phyloP scores from a whole-genome alignment of 2,329 filamentous ascomycete genomes.

The Westerdykella ornata region DNA sequence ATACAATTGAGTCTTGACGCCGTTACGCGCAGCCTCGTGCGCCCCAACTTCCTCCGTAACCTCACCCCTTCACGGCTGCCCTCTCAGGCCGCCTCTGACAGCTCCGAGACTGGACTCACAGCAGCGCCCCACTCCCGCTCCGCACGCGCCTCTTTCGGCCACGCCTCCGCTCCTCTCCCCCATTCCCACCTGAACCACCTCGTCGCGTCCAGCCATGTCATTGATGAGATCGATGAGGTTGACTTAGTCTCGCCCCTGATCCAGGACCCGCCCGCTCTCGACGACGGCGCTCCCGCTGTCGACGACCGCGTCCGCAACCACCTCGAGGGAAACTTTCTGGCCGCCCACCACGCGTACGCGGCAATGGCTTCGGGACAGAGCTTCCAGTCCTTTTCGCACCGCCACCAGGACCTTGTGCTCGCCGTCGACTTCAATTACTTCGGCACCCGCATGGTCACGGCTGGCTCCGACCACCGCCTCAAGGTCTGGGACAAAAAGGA shows the following conservation, averaged over 20 bases:
- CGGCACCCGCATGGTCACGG: constrained; percentile 84
- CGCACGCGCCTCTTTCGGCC: constrained; percentile 4
- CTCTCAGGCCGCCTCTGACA: constrained; percentile 35
- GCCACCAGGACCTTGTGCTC: constrained; percentile 73
- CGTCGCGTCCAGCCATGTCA: constrained; percentile 20
- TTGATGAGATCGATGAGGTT: constrained; percentile 18
- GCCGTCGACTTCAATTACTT: constrained; percentile 87
- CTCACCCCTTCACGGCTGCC: constrained; percentile 34
- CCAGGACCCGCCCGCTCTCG: constrained; percentile 32
- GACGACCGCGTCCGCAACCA: constrained; percentile 20
- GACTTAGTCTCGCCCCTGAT: constrained; percentile 30
- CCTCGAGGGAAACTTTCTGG: constrained; percentile 25
- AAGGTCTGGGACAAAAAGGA: constrained; percentile 82
- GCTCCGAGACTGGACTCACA: constrained; percentile 19
- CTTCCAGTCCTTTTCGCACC: constrained; percentile 60
- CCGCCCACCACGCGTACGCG: constrained; percentile 24
- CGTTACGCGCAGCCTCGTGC: constrained; percentile 28
- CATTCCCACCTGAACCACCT: constrained; percentile 29
- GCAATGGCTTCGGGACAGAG: constrained; percentile 29
- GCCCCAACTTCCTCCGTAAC: constrained; percentile 30
- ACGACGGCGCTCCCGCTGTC: constrained; percentile 14
- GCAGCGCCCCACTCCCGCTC: constrained; percentile 26
- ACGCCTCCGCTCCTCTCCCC: constrained; percentile 12
- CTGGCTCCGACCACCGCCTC: constrained; percentile 85
- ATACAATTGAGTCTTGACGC: constrained; percentile 31